phyloP scores from a whole-genome alignment of 257 asterid species.

The Cruciata laevipes region DNA sequence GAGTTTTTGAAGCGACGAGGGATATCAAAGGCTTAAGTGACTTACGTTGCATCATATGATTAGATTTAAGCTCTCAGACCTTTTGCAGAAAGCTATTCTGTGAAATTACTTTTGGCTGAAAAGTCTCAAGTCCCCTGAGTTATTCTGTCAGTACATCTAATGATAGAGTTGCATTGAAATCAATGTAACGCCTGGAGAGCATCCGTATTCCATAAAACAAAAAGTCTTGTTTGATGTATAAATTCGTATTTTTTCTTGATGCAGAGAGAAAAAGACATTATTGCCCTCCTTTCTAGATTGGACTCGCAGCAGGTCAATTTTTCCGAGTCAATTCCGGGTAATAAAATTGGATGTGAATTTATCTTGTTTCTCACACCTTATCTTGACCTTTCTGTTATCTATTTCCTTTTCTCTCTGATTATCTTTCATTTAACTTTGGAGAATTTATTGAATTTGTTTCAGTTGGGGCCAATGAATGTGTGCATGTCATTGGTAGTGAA shows the following conservation, averaged over 20 bases:
- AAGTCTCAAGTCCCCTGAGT: neutral
- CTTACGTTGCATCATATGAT: neutral
- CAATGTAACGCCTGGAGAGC: neutral
- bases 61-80: neutral
- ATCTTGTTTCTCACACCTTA: neutral
- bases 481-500: slow-evolving; percentile 88
- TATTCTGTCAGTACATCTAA: neutral
- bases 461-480: slow-evolving; percentile 78
- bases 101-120: neutral
- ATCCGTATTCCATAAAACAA: neutral
- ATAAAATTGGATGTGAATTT: neutral
- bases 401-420: neutral
- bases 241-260: slow-evolving; percentile 16
- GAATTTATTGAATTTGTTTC: slow-evolving; percentile 17
- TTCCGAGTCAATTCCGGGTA: slow-evolving; percentile 69
- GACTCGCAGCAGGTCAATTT: slow-evolving; percentile 65
- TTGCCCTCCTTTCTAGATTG: slow-evolving; percentile 83
- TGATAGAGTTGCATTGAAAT: neutral
- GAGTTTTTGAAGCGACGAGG: neutral
- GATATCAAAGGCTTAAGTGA: neutral
- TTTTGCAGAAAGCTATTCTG: neutral
- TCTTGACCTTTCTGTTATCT: neutral
- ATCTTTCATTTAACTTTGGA: slow-evolving; percentile 4
- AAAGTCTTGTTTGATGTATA: slow-evolving; percentile 7
- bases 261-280: slow-evolving; percentile 82